Percentiles rank a stretch among this genome's conserved stretches.
phyloP scores from a whole-genome alignment of 345 rosid genomes.

The Lepidium africanum region DNA sequence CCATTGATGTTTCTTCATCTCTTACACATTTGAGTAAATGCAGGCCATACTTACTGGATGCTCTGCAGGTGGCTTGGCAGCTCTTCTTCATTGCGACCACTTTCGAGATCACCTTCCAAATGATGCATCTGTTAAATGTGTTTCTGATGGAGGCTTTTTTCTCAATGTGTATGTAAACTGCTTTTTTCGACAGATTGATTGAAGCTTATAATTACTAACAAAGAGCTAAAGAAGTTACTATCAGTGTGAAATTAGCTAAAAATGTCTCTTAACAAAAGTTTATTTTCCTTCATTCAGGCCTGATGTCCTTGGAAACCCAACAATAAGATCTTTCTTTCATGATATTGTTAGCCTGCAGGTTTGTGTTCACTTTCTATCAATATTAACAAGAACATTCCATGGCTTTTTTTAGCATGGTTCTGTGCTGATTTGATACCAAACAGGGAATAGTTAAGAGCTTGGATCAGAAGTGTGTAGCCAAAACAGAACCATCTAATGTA shows the following conservation, averaged over 20 bases:
- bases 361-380: conserved; percentile 1
- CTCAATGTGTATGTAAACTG: conserved; percentile 67
- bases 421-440: conserved; percentile 12
- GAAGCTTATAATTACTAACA: not conserved
- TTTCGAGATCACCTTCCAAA: conserved; percentile 60
- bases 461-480: conserved; percentile 37
- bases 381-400: not conserved
- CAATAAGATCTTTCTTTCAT: conserved; percentile 60
- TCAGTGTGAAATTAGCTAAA: not conserved
- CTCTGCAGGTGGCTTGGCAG: conserved; percentile 94
- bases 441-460: conserved; percentile 61
- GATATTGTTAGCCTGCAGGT: conserved; percentile 71
- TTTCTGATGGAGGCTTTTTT: conserved; percentile 85
- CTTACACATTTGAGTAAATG: conserved; percentile 8
- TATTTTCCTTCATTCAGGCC: conserved; percentile 45
- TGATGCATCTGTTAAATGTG: conserved; percentile 68
- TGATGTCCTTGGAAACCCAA: conserved; percentile 51
- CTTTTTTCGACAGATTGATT: no score
- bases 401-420: not conserved
- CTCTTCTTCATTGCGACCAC: conserved; percentile 78
- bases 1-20: not conserved
- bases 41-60: conserved; percentile 94
- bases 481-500: conserved; percentile 39
- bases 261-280: not conserved
- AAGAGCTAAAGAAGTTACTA: not conserved